Percentiles rank a stretch among this genome's conserved stretches.
These are phyloP conservation scores for Hanseniaspora lindneri DNA, from an alignment of 805 yeast species.

Conservation along the genomic window DNA sequence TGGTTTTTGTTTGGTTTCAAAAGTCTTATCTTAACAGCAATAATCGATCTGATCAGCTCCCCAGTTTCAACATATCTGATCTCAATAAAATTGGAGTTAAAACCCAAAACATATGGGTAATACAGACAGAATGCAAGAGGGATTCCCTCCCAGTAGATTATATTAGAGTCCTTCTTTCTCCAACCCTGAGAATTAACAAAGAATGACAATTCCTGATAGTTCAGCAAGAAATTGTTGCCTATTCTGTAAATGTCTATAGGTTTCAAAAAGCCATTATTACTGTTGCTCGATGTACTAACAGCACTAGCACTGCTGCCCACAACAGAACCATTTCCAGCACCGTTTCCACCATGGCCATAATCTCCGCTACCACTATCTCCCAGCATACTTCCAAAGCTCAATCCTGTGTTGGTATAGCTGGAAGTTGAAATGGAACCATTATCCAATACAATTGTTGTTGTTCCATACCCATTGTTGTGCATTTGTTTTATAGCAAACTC, in stretches of 20 bases:
- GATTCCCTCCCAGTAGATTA: slow-evolving; percentile 91
- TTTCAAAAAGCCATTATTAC: slow-evolving; percentile 35
- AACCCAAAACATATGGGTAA: slow-evolving; percentile 86
- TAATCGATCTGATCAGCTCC: slow-evolving; percentile 71
- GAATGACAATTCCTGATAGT: slow-evolving; percentile 87
- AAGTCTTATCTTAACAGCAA: slow-evolving; percentile 83
- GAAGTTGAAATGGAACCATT: slow-evolving; percentile 8
- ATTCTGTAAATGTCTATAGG: slow-evolving; percentile 88
- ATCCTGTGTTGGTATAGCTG: background rate
- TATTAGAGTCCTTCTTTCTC: slow-evolving; percentile 89
- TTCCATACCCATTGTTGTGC: slow-evolving; percentile 21
- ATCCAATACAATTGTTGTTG: slow-evolving; percentile 12
- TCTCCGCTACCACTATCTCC: background rate
- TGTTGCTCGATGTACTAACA: slow-evolving; percentile 5
- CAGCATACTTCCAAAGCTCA: slow-evolving; percentile 1
- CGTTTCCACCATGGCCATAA: slow-evolving; percentile 39
- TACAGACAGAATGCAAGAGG: slow-evolving; percentile 88
- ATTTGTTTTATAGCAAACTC: slow-evolving; percentile 67
- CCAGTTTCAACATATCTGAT: slow-evolving; percentile 76
- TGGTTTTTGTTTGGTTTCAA: slow-evolving; percentile 74
- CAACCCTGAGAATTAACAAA: slow-evolving; percentile 92
- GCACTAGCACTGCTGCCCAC: slow-evolving; percentile 1
- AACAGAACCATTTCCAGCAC: slow-evolving; percentile 19
- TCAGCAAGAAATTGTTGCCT: slow-evolving; percentile 74
- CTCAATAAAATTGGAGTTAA: slow-evolving; percentile 83